Base-by-base conservation (phyloP, 2,329 filamentous ascomycete species). In the Ascocoryne sarcoides region DNA sequence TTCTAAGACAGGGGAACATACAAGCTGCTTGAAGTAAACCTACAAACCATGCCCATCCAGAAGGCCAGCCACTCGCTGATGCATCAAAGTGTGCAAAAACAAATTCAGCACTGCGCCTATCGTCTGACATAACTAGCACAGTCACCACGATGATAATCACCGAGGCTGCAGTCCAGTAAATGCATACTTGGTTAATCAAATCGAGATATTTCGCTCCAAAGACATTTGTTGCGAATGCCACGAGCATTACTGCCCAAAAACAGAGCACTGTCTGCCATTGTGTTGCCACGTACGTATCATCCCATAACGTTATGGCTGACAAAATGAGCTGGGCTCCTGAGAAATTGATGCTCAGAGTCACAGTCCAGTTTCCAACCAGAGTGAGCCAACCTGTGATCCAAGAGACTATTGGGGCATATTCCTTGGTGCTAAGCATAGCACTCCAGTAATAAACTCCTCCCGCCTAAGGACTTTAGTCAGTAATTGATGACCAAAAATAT, bases 331-430 rank as follows among this genome's bases (percentile, higher is more conserved):
- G 75, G 0, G 79, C 82, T 3, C 84, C 86, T 5, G 71, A 75
- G 55, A 86, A 86, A 56, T 82, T 84, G 61, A 86, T 84, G 29
- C 68, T 73, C 14, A 76, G 61, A 0, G 67, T 68, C 14, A 70
- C 66, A 18, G 80, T 84, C 80, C 80, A 85, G 58, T 85, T 85
- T 0, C 82, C 82, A 2, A 85, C 79, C 0, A 85, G 65, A 0
- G 79, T 83, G 40, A 83, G 58, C 80, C 82, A 85, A 10, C 81
- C 81, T 4, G 79, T 81, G 19, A 83, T 74, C 67, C 79, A 85
- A 8, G 71, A 76, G 35, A 80, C 75, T 39, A 84, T 68, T 2
- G 79, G 79, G 4, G 79, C 77, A 65, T 74, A 84, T 56, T 77
- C 66, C 29, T 67, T 70, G 0, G 78, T 80, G 1, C 73, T 70